A percentile compares a stretch with the other conserved stretches of the same genome.
Conservation (phyloP, 129 eudicot species). For the Silybum marianum region DNA sequence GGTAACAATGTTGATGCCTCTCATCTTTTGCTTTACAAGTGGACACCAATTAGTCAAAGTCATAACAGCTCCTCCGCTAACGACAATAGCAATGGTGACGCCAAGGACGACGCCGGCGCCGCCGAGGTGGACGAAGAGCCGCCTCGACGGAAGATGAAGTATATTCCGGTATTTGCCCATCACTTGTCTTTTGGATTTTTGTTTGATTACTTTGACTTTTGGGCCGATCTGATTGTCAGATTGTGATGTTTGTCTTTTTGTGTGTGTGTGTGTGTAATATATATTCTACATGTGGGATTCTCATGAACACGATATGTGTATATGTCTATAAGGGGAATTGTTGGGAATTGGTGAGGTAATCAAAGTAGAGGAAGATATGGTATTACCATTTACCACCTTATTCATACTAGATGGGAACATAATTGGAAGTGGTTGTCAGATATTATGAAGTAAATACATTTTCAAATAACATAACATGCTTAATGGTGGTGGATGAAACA, state of each 20-base stretch:
- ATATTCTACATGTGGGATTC: background rate
- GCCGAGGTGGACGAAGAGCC: constrained; percentile 46
- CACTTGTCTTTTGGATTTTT: background rate
- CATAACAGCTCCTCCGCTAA: constrained; percentile 22
- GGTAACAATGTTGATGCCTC: constrained; percentile 50
- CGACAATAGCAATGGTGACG: constrained; percentile 27
- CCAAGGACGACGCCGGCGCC: constrained; percentile 29
- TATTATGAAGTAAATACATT: background rate
- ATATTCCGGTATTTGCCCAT: constrained; percentile 68
- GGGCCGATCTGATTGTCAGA: constrained; percentile 15
- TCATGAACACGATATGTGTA: background rate
- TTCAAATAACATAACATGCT: background rate
- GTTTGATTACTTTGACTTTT: background rate
- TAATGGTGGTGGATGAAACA: background rate
- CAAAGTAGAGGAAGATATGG: too few relatives aligned
- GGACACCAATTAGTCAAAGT: constrained; percentile 72
- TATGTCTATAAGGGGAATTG: background rate
- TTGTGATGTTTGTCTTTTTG: background rate
- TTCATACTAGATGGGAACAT: too few relatives aligned
- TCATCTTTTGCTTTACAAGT: constrained; percentile 69
- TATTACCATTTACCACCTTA: too few relatives aligned
- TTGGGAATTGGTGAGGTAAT: background rate
- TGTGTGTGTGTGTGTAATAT: background rate
- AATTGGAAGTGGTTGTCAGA: background rate
- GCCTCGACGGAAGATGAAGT: constrained; percentile 70